phyloP scores from a whole-genome alignment of 2,329 filamentous ascomycete genomes.

The Xylariaceae sp. region DNA sequence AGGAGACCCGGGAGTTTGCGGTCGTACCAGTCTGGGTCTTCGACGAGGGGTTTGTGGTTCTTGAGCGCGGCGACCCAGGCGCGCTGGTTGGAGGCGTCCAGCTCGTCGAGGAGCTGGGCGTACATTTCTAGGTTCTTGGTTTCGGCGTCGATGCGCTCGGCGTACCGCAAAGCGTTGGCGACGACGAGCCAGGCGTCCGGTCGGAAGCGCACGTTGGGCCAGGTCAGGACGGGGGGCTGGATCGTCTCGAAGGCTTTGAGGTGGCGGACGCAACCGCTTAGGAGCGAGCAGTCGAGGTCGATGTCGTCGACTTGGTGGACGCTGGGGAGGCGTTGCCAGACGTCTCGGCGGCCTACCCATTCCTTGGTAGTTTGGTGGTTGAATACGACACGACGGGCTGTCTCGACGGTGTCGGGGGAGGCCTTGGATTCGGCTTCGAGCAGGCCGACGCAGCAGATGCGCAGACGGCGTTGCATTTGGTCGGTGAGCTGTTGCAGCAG shows the following conservation, averaged over 20 bases:
- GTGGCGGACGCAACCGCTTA: constrained; percentile 31
- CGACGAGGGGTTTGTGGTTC: constrained; percentile 29
- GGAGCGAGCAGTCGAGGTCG: constrained; percentile 28
- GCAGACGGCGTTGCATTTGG: constrained; percentile 26
- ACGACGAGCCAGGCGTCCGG: constrained; percentile 32
- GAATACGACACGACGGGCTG: constrained; percentile 30
- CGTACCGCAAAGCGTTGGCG: constrained; percentile 30
- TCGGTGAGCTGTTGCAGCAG: constrained; percentile 25
- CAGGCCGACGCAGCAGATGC: constrained; percentile 27
- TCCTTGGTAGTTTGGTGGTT: constrained; percentile 33
- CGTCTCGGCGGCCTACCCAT: constrained; percentile 29
- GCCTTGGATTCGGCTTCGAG: constrained; percentile 26
- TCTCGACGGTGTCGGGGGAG: constrained; percentile 21
- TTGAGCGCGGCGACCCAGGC: constrained; percentile 28
- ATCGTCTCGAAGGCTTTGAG: constrained; percentile 28
- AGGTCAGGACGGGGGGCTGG: constrained; percentile 27
- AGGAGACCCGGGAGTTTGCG: constrained; percentile 26
- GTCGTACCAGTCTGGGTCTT: constrained; percentile 32
- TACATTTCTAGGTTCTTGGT: constrained; percentile 24
- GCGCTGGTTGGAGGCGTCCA: constrained; percentile 28
- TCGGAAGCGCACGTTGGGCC: constrained; percentile 30
- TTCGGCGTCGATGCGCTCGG: constrained; percentile 27
- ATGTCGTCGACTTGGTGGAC: constrained; percentile 19
- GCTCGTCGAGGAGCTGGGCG: constrained; percentile 28
- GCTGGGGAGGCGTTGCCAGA: constrained; percentile 28